Conservation (phyloP, 169 alveolate species). For the Miamiensis avidus region DNA sequence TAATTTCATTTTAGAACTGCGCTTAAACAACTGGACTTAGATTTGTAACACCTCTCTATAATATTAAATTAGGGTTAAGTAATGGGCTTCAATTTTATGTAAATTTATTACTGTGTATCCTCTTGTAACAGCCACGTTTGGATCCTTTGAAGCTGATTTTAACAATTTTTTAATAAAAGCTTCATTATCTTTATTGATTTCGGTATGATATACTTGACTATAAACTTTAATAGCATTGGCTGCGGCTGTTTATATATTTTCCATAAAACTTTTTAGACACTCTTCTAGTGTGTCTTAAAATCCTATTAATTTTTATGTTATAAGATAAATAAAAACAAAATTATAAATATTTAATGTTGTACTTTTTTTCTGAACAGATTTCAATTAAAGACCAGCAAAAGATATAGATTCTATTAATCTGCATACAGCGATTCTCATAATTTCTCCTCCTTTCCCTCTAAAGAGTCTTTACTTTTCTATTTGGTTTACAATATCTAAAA, state of each 20-base stretch:
- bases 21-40: background rate
- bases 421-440: slow-evolving; percentile 79
- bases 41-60: slow-evolving; percentile 25
- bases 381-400: slow-evolving; percentile 50
- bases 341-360: background rate
- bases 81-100: too few species aligned
- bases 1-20: slow-evolving; percentile 40
- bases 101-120: slow-evolving; percentile 79
- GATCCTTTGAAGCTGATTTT: slow-evolving; percentile 56
- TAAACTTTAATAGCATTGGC: slow-evolving; percentile 62
- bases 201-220: slow-evolving; percentile 44
- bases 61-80: slow-evolving; percentile 4
- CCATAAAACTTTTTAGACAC: slow-evolving; percentile 70
- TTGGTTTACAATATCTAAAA: slow-evolving; percentile 56
- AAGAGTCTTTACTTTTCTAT: slow-evolving; percentile 72
- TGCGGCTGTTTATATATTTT: slow-evolving; percentile 74
- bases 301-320: background rate
- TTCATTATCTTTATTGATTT: slow-evolving; percentile 8
- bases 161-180: slow-evolving; percentile 21
- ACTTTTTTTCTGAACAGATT: slow-evolving; percentile 7
- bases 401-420: slow-evolving; percentile 67
- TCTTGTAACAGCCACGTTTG: slow-evolving; percentile 69
- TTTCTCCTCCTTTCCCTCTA: slow-evolving; percentile 88
- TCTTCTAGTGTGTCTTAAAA: slow-evolving; percentile 62
- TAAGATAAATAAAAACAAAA: too few species aligned